phyloP scores from a whole-genome alignment of 129 eudicot genomes.

The Daucus carota region DNA sequence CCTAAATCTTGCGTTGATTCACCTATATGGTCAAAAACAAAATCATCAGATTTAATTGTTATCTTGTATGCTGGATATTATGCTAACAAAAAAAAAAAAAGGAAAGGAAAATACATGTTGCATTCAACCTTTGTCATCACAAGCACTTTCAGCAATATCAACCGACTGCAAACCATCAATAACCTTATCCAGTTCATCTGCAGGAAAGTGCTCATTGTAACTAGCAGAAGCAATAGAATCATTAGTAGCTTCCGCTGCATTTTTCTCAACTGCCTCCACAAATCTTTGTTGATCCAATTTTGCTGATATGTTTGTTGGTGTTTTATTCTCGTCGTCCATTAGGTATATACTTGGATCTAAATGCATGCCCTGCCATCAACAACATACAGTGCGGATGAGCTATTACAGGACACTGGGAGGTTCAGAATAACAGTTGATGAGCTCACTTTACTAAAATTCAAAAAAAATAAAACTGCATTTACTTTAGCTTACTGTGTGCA shows the following conservation, averaged over 20 bases:
- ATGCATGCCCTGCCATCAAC: conserved; percentile 73
- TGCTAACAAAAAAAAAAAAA: neutral
- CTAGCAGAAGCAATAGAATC: conserved; percentile 16
- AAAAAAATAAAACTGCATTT: neutral
- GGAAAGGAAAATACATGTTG: conserved; percentile 10
- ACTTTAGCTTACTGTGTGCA: neutral
- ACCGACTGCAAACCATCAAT: conserved; percentile 38
- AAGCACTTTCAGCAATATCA: conserved; percentile 28
- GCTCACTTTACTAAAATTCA: neutral
- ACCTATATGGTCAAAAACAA: conserved; percentile 33
- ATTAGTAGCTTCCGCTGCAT: conserved; percentile 24
- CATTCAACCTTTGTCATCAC: conserved; percentile 39
- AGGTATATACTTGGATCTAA: conserved; percentile 96
- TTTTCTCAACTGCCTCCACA: conserved; percentile 21
- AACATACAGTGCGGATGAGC: neutral
- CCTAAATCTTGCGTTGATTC: conserved; percentile 40
- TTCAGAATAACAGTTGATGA: neutral
- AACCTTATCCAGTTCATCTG: conserved; percentile 29
- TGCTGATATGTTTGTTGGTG: conserved; percentile 30
- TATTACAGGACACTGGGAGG: neutral
- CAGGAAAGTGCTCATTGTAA: conserved; percentile 19
- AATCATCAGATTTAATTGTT: neutral
- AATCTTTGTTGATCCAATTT: conserved; percentile 34
- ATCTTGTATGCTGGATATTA: neutral
- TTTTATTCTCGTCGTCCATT: conserved; percentile 88